These are phyloP conservation scores for Microcos paniculata DNA, from an alignment of 345 rosid species.

Conservation along the genomic window DNA sequence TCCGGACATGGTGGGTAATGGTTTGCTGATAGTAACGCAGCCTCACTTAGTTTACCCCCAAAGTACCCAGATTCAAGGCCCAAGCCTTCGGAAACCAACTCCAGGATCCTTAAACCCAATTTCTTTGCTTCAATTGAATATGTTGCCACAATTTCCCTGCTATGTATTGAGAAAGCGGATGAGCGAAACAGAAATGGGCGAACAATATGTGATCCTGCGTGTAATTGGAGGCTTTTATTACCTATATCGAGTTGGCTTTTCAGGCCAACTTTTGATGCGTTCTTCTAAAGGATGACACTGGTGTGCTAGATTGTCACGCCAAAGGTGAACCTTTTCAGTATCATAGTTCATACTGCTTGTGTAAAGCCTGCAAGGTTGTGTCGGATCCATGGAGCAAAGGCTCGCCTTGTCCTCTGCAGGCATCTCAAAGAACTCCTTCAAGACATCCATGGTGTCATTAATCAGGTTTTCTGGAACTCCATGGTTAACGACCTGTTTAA, in stretches of 20 bases:
- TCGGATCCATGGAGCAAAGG: neutral
- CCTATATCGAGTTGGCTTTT: slow-evolving; percentile 12
- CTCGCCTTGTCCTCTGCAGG: slow-evolving; percentile 20
- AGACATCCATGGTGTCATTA: slow-evolving; percentile 12
- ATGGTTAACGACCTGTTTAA: slow-evolving; percentile 17
- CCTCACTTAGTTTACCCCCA: slow-evolving; percentile 2
- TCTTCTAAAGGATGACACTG: slow-evolving; percentile 23
- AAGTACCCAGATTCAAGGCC: slow-evolving; percentile 26
- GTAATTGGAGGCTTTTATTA: neutral
- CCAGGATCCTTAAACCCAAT: slow-evolving; percentile 26
- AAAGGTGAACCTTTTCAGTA: slow-evolving; percentile 2
- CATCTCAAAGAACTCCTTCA: slow-evolving; percentile 22
- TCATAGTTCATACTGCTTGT: slow-evolving; percentile 4
- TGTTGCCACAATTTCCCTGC: slow-evolving; percentile 22
- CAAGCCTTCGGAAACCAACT: slow-evolving; percentile 29
- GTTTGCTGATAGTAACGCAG: slow-evolving; percentile 10
- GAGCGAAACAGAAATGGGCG: neutral
- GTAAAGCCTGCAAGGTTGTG: neutral
- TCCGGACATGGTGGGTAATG: slow-evolving; percentile 34
- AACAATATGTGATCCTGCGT: no score
- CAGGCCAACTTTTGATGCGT: slow-evolving; percentile 16
- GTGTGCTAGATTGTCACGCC: slow-evolving; percentile 23
- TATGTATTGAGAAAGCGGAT: neutral
- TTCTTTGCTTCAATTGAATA: slow-evolving; percentile 30
- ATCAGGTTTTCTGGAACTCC: slow-evolving; percentile 6